Percentiles rank a stretch among this genome's conserved stretches.
Conservation (phyloP, 345 rosid species). For the Sisymbrium altissimum region DNA sequence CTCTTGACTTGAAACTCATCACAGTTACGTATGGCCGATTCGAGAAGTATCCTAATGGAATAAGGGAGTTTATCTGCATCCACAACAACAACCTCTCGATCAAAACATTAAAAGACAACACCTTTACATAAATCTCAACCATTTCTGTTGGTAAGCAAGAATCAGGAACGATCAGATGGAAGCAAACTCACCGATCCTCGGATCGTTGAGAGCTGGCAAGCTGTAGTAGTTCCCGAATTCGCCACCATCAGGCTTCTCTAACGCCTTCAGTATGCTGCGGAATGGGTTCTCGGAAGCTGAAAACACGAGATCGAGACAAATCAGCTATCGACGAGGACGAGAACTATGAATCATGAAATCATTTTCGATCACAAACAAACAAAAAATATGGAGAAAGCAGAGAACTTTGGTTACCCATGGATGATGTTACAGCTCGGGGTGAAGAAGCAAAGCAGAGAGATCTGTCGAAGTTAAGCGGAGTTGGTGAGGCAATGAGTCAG, state of each 20-base stretch:
- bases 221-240: constrained; percentile 94
- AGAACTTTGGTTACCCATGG: constrained; percentile 10
- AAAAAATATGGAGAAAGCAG: not conserved
- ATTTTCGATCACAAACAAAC: not conserved
- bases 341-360: not conserved
- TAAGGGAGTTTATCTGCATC: constrained; percentile 81
- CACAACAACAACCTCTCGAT: constrained; percentile 10
- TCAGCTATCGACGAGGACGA: not conserved
- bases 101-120: not conserved
- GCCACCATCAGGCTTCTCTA: constrained; percentile 82
- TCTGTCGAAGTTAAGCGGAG: constrained; percentile 2
- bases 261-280: constrained; percentile 42
- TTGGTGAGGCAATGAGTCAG: constrained; percentile 8
- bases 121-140: not conserved
- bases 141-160: not conserved
- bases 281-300: constrained; percentile 84
- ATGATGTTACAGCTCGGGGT: not conserved
- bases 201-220: constrained; percentile 90
- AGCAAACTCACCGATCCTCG: constrained; percentile 70
- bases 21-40: constrained; percentile 93
- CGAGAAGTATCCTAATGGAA: constrained; percentile 90
- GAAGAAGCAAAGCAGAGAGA: constrained; percentile 11
- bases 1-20: constrained; percentile 95
- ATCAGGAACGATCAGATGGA: not conserved
- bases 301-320: constrained; percentile 15